Evolutionary conservation across 2,329 filamentous ascomycete genomes (phyloP), one percentile per base, ranked within the genome.

Genomic region (Neonectria neomacrospora): DNA sequence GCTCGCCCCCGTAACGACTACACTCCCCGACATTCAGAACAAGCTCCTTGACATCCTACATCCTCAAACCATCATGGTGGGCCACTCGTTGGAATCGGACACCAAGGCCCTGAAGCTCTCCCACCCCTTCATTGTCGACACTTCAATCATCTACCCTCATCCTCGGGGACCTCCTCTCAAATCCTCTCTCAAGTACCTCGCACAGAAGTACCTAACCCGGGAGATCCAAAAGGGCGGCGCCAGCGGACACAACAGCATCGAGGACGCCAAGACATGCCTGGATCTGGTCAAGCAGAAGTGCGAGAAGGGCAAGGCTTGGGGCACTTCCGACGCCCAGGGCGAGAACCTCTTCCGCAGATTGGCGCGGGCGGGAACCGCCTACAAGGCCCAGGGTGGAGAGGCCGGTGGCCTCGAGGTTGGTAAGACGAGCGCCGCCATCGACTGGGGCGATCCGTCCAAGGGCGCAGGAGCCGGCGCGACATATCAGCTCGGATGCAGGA

Each of bases 241-340:
- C 16, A 76, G 76, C 16, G 96, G 96, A 16, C 96, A 99, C 76
- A 91, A 98, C 82, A 96, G 92, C 62, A 86, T 97, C 66, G 96
- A 99, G 78, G 96, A 99, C 77, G 94, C 96, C 14, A 90, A 86
- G 68, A 94, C 96, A 3, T 96, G 94, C 67, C 88, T 99, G 14
- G 94, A 98, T 73, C 89, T 99, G 2, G 89, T 98, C 51, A 97
- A 96, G 78, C 90, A 95, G 75, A 99, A 99, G 78, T 97, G 95
- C 77, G 94, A 98, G 77, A 96, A 92, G 79, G 96, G 96, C 42
- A 92, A 91, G 67, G 80, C 83, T 23, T 99, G 94, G 92, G 96
- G 93, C 37, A 91, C 90, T 0, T 88, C 88, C 53, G 93, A 97
- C 45, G 85, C 89, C 2, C 90, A 89, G 48, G 90, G 89, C 42